Conservation (phyloP, 139 green algal genomes). For the Chlorella sp. region DNA sequence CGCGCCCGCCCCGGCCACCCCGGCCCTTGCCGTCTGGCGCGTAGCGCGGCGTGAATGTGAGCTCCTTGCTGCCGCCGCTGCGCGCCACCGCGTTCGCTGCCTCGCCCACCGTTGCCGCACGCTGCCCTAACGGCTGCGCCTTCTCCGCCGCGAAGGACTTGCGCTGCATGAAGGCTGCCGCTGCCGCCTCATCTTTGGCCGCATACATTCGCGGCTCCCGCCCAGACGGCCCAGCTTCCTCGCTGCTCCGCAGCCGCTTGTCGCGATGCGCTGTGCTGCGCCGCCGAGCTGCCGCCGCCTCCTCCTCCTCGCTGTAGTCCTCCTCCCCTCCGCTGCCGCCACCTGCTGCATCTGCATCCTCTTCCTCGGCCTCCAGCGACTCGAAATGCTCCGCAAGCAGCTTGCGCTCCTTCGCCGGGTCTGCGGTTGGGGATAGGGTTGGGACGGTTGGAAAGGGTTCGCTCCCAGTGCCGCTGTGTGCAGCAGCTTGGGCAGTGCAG, state of each 20-base stretch:
- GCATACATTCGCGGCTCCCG: slow-evolving; percentile 76
- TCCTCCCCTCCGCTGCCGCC: slow-evolving; percentile 30
- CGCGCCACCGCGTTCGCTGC: slow-evolving; percentile 10
- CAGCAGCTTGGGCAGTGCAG: too few species aligned
- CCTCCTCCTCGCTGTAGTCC: background rate
- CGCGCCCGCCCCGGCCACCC: too few species aligned
- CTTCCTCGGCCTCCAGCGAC: slow-evolving; percentile 45
- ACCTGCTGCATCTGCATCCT: slow-evolving; percentile 4
- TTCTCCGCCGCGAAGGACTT: slow-evolving; percentile 57
- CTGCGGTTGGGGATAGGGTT: background rate
- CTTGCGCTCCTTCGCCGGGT: slow-evolving; percentile 45
- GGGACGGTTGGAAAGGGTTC: too few species aligned
- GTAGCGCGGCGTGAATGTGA: slow-evolving; percentile 66
- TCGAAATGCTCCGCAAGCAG: slow-evolving; percentile 79
- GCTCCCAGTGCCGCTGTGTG: too few species aligned
- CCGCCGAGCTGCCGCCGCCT: background rate
- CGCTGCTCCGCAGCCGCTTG: slow-evolving; percentile 13
- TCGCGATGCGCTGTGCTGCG: slow-evolving; percentile 20
- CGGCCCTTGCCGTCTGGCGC: slow-evolving; percentile 34
- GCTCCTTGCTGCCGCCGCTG: slow-evolving; percentile 69
- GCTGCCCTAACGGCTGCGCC: slow-evolving; percentile 67
- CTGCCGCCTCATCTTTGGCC: slow-evolving; percentile 68
- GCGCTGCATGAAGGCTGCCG: slow-evolving; percentile 68
- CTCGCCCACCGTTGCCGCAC: slow-evolving; percentile 32
- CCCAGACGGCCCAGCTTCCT: background rate